These are phyloP conservation scores for Tribonema minus DNA, from an alignment of 108 stramenopile species.

Conservation along the genomic window DNA sequence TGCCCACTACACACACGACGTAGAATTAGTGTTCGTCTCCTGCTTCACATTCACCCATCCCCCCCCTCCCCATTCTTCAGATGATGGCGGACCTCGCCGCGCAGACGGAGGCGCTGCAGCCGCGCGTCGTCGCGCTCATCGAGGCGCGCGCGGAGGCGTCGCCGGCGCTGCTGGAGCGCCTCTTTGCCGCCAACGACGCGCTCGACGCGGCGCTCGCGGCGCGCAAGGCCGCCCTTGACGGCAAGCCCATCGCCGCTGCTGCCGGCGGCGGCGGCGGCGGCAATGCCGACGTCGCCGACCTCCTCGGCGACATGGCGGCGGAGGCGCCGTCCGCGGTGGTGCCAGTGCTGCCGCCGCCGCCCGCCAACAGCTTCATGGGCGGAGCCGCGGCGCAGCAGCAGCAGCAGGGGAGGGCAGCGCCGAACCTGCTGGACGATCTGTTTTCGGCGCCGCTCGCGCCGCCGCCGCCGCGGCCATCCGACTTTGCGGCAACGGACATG, in stretches of 20 bases:
- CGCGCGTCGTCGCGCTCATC: neutral
- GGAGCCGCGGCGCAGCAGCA: no score
- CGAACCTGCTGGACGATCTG: no score
- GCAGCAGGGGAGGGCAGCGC: no score
- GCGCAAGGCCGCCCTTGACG: neutral
- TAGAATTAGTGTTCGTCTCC: neutral
- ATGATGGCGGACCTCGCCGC: neutral
- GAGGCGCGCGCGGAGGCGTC: neutral
- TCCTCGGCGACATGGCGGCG: no score
- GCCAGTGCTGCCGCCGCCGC: no score
- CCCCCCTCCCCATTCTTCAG: neutral
- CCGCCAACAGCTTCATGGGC: no score
- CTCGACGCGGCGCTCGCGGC: neutral
- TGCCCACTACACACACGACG: neutral
- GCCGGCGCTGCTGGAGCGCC: neutral
- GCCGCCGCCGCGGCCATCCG: no score
- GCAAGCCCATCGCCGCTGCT: neutral
- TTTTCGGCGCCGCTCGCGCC: no score
- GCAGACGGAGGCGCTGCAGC: neutral
- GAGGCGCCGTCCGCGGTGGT: no score
- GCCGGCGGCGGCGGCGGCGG: neutral
- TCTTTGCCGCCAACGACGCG: neutral
- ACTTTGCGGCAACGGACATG: no score
- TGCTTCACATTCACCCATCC: no score
- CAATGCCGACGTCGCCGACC: no score